Evolutionary conservation across 2,329 filamentous ascomycete genomes (phyloP), one percentile per base, ranked within the genome.

Genomic region (Exophiala mesophila): DNA sequence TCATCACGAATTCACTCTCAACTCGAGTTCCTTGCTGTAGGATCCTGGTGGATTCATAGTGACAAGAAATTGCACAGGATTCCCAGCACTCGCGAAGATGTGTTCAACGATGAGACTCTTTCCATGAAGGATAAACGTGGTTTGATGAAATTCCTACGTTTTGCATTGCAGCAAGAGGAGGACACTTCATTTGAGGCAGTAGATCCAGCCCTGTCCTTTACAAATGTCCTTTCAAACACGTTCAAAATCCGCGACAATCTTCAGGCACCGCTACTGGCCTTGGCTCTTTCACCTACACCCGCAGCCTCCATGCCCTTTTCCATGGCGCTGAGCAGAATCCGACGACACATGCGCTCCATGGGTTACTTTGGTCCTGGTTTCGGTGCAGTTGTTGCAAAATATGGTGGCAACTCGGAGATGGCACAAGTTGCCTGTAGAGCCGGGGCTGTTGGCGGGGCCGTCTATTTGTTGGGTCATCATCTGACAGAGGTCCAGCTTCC

Each of bases 121-220:
- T 79, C 87, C 33, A 75, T 84, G 53, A 83, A 84, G 52, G 80
- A 87, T 4, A 97, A 97, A 68, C 81, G 90, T 40, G 77, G 78
- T 7, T 66, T 97, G 57, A 95, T 96, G 83, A 94, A 94, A 63
- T 94, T 96, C 57, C 74, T 97, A 57, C 89, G 90, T 62, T 90
- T 92, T 60, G 83, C 95, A 39, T 71, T 81, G 46, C 78, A 88
- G 55, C 83, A 82, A 56, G 77, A 85, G 53, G 53, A 59, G 13
- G 33, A 39, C 3, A 40, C 60, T 61, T 39, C 77, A 78, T 57
- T 62, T 56, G 5, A 10, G 4, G 38, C 78, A 46, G 69, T 77
- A 38, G 76, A 79, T 19, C 62, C 70, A 85, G 30, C 68, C 68
- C 40, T 62, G 63, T 46, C 70, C 61, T 54, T 81, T 68, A 59